Conservation (phyloP, 495 filamentous ascomycete species). For the Letharia lupina region DNA sequence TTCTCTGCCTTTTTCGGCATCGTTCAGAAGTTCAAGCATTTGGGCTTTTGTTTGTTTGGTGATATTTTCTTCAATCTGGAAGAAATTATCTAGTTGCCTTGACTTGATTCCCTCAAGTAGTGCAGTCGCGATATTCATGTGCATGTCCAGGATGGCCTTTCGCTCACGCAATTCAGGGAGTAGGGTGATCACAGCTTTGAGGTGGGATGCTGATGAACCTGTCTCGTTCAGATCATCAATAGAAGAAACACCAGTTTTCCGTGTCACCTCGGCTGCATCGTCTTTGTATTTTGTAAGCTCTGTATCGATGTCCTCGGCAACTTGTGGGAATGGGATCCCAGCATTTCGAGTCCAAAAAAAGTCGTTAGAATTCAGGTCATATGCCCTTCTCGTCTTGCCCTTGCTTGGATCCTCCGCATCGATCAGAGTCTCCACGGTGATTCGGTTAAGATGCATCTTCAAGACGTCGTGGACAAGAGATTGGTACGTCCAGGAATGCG, state of each 20-base stretch:
- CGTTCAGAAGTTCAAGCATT: constrained; percentile 79
- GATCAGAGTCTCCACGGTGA: constrained; percentile 74
- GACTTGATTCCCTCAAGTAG: constrained; percentile 85
- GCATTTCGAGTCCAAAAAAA: constrained; percentile 98
- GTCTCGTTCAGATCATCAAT: constrained; percentile 90
- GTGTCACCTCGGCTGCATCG: constrained; percentile 88
- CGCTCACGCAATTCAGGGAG: constrained; percentile 87
- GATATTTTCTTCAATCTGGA: constrained; percentile 89
- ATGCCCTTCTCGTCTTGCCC: constrained; percentile 68
- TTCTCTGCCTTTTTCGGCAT: constrained; percentile 70
- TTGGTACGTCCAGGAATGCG: constrained; percentile 98
- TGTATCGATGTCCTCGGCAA: constrained; percentile 89
- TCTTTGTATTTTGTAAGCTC: constrained; percentile 93
- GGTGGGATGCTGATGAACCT: constrained; percentile 79
- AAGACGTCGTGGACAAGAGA: constrained; percentile 92
- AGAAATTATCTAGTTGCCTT: constrained; percentile 90
- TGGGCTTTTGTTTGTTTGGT: constrained; percentile 86
- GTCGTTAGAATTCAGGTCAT: constrained; percentile 84
- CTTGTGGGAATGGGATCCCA: constrained; percentile 87
- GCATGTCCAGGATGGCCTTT: constrained; percentile 90
- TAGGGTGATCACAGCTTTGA: constrained; percentile 89
- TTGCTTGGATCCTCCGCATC: constrained; percentile 68
- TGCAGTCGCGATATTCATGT: constrained; percentile 95
- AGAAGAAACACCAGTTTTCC: constrained; percentile 85
- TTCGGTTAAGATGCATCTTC: constrained; percentile 90